Base-by-base conservation (phyloP, 768 basidiomycete species). In the Tulasnella calospora region DNA sequence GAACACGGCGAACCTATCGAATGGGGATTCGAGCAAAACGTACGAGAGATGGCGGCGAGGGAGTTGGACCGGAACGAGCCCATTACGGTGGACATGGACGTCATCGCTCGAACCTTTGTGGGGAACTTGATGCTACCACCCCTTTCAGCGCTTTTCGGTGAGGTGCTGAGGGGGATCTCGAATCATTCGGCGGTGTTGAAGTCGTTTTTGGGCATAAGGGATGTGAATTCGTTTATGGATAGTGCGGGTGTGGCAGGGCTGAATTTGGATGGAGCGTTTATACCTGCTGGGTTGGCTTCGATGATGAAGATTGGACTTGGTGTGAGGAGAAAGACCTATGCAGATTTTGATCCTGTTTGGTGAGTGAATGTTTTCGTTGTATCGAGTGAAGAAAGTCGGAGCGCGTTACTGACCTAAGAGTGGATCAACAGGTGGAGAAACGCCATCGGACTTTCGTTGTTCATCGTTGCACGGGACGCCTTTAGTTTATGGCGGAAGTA, bases 291-390 rank as follows among this genome's bases (percentile, higher is more conserved):
- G n/a, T 27, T 61, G 57, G 57, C 61, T 12, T 47, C 51, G 73
- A 35, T 74, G 44, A 33, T 55, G 21, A 35, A 55, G 15, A 74
- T 44, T 74, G 71, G 40, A 23, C 30, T 47, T 15, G 73, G 73
- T 12, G 44, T 74, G 27, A 47, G 33, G 33, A 47, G 44, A 30
- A 55, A 74, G 21, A 9, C 33, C n/a, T 35, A 57, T 38, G 51
- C 47, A 4, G 70, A 78, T 55, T 36, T 71, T 13, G 70, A 78
- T 57, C 71, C 71, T 41, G 70, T 78, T 23, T 78, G 77, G 77
- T 72, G 70, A 44, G 70, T 47, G 36, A 44, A 13, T 5, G 6
- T 8, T 71, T 23, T 38, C 5, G 19, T 71, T 70, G 76, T 70
- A 17, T 70, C 23, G 19, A 72, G 55, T 33, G 5, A 19, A 30